Evolutionary conservation across 139 green algal species (phyloP).

Genomic region (Auxenochlorella pyrenoidosa): DNA sequence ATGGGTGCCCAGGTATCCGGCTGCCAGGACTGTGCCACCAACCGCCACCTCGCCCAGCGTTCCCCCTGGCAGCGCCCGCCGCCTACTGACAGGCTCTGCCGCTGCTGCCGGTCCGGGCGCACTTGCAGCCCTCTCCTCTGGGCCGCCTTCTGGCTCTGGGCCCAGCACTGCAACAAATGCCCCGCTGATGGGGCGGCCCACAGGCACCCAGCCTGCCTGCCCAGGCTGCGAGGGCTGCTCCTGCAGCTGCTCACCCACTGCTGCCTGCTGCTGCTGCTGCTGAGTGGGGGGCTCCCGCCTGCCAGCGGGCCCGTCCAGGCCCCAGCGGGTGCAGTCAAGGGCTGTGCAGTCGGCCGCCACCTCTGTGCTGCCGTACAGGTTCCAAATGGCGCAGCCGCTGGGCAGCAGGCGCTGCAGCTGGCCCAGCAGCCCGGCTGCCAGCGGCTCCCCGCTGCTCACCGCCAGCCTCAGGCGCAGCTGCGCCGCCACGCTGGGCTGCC

Average conservation of each 20-base stretch:
- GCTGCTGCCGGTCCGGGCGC: neutral
- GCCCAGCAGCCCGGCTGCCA: constrained; percentile 41
- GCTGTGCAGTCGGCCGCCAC: constrained; percentile 54
- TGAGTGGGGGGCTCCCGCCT: neutral
- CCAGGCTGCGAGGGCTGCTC: constrained; percentile 37
- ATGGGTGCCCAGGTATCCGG: constrained; percentile 44
- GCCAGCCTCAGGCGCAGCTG: constrained; percentile 48
- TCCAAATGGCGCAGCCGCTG: constrained; percentile 47
- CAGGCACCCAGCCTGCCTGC: constrained; percentile 16
- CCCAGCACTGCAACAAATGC: constrained; percentile 21
- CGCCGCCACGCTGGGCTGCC: neutral
- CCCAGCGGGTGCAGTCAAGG: constrained; percentile 26
- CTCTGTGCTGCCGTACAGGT: constrained; percentile 74
- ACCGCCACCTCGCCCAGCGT: constrained; percentile 58
- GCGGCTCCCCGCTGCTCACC: constrained; percentile 66
- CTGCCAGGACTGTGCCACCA: constrained; percentile 46
- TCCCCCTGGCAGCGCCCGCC: neutral
- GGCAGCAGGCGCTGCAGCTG: constrained; percentile 51
- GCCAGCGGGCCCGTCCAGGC: constrained; percentile 3
- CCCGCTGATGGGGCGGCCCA: constrained; percentile 28
- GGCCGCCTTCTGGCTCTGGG: neutral
- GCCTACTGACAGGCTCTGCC: neutral
- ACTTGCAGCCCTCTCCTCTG: neutral
- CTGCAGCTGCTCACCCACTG: neutral
- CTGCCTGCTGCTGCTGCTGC: neutral